Conservation (phyloP, 2,329 filamentous ascomycete species). For the Penicillium sp. region DNA sequence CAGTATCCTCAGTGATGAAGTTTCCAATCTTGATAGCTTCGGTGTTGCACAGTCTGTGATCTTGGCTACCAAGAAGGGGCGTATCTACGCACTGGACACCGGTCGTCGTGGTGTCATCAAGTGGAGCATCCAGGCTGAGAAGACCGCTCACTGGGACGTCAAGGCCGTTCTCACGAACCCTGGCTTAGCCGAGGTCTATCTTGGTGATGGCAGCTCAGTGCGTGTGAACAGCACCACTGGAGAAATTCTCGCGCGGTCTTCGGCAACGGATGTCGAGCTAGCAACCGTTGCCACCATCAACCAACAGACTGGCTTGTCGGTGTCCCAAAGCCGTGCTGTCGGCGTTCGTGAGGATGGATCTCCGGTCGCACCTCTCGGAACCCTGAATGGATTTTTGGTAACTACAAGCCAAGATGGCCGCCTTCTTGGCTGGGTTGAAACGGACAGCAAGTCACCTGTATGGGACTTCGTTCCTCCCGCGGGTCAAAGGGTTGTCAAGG, state of each 20-base stretch:
- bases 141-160: conserved; percentile 59
- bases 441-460: conserved; percentile 38
- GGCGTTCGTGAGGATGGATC: conserved; percentile 34
- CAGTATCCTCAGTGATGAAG: conserved; percentile 53
- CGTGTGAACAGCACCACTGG: conserved; percentile 44
- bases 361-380: conserved; percentile 23
- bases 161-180: conserved; percentile 62
- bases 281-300: conserved; percentile 29
- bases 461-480: conserved; percentile 69
- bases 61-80: conserved; percentile 71
- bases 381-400: conserved; percentile 34
- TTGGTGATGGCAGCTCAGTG: conserved; percentile 57
- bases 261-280: conserved; percentile 20
- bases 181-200: conserved; percentile 53
- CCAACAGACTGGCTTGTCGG: conserved; percentile 13
- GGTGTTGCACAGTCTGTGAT: conserved; percentile 83
- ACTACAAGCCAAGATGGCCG: conserved; percentile 38
- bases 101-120: conserved; percentile 66
- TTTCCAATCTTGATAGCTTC: conserved; percentile 56
- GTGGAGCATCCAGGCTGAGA: conserved; percentile 65
- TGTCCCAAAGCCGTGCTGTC: conserved; percentile 29
- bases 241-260: conserved; percentile 31
- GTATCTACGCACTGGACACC: conserved; percentile 72
- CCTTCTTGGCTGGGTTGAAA: conserved; percentile 40
- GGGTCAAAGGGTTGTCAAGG: conserved; percentile 61